Evolutionary conservation across 148 eudicot species (phyloP), one percentile per base, ranked within the genome.

Genomic region (Limonium bicolor): DNA sequence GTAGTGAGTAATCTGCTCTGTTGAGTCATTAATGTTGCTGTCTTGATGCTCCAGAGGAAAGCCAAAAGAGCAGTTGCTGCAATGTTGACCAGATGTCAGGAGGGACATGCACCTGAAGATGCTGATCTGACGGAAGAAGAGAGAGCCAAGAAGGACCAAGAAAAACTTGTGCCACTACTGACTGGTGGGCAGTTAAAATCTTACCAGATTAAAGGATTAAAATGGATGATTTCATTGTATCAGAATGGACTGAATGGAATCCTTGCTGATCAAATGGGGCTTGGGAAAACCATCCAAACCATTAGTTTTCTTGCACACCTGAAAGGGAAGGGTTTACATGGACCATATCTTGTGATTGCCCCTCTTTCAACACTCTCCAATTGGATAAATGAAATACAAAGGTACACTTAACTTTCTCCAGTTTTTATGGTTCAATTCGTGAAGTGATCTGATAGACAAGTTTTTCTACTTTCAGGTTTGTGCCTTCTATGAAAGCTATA

Each of bases 231-330:
- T 35, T 85, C 95, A 4, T 61, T 92, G 25, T 92, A 95, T 95
- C 99, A 92, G 53, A 92, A 92, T 62, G 95, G 99, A 23, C 64
- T 92, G 21, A 92, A 92, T 56, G 99, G 99, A 20, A 92, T 92
- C 36, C 95, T 92, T 33, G 95, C 99, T 28, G 99, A 92, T 66
- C 99, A 92, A 64, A 92, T 92, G 95, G 99, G 99, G 21, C 94
- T 92, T 46, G 99, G 99, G 33, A 92, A 92, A 66, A 92, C 99
- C 5, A 92, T 92, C 53, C 99, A 92, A 61, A 92, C 99, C 18
- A 76, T 92, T 63, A 87, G 80, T 26, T 85, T 85, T 41, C 71
- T 92, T 54, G 80, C 95, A 20, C 99, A 92, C 58, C 67, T 92
- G 2, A 92, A 85, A 60, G 99, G 86, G 30, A 85, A 81, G 55